Base-by-base conservation (phyloP, 176 grass and related monocot species). In the Stipa capillata region DNA sequence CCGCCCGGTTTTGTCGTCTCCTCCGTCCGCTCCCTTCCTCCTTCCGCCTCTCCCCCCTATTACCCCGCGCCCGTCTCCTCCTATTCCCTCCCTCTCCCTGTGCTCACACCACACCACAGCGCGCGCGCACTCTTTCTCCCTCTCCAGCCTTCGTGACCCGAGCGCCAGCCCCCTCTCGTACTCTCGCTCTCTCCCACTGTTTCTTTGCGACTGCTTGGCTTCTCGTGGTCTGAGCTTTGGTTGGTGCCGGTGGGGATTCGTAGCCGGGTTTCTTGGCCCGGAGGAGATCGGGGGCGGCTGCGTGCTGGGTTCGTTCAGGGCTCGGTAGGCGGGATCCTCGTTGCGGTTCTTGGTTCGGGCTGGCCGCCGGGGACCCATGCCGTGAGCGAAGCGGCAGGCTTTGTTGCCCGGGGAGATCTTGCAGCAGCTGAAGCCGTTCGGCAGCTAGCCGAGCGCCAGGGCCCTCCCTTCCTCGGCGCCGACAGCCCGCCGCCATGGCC, bases 1-100 rank as follows among this genome's bases (percentile, higher is more conserved):
- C 83, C 85, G 90, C 65, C 85, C 87, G 75, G 76, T 83, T 90
- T 97, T 93, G 90, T 93, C 90, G 87, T 92, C 85, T 97, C 93
- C 84, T 84, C 76, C 77, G 77, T 91, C 89, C 80, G 72, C 61
- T 77, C 87, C 60, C 37, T 43, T 62, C 32, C 49, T 17, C 28
- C 42, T 51, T 7, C 23, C 25, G 9, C 31, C 50, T n/a, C n/a
- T n/a, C 56, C 40, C 48, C 87, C 31, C 79, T 71, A 65, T 73
- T 86, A 35, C 20, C 24, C 3, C 8, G 41, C 11, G 7, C 1
- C 5, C 53, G 14, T 20, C 36, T 44, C 21, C 7, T 34, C 64
- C 50, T 59, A 35, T 60, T 39, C 28, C 20, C 24, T 55, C n/a
- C n/a, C n/a, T n/a, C n/a, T 51, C 41, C 45, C 66, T 60, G 7